Base-by-base conservation (phyloP, 2,329 filamentous ascomycete species). In the Alternaria gaisen region DNA sequence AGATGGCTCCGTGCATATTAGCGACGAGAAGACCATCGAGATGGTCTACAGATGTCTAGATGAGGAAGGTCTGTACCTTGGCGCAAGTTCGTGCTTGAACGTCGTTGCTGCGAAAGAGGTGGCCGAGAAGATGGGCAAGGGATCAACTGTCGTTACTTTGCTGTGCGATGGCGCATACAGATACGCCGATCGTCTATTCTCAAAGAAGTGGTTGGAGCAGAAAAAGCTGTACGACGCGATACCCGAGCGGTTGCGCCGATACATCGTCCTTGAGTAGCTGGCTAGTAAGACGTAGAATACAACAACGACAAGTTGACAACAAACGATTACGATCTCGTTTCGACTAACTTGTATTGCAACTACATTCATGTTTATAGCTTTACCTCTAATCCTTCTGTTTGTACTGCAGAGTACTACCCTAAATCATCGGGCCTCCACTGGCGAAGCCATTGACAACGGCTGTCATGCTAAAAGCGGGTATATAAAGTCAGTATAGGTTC, bases 21-120 rank as follows among this genome's bases (percentile, higher is more conserved):
- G 88, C 63, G 95, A 99, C 77, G 93, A 95, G 83, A 94, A 97
- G 87, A 96, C 90, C 73, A 94, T 99, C 70, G 92, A 92, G 80
- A 98, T 97, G 95, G 93, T 99, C 44, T 99, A 98, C 83, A 85
- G 94, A 66, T 97, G 94, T 76, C 83, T 99, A 65, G 94, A 98
- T 73, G 93, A 98, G 81, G 95, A 99, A 78, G 95, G 95, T 2
- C 82, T 99, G 53, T 99, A 99, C 79, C 85, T 99, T 2, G 95
- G 95, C 64, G 95, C 95, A 38, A 97, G 93, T 81, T 97, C 92
- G 24, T 91, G 92, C 60, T 83, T 99, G 73, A 99, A 99, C 77
- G 95, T 99, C 14, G 95, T 94, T 7, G 95, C 95, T 1, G 95
- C 95, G 16, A 93, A 94, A 82, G 92, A 98, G 81, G 90, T 97